Conservation (phyloP, 148 eudicot species). For the Limonium bicolor region DNA sequence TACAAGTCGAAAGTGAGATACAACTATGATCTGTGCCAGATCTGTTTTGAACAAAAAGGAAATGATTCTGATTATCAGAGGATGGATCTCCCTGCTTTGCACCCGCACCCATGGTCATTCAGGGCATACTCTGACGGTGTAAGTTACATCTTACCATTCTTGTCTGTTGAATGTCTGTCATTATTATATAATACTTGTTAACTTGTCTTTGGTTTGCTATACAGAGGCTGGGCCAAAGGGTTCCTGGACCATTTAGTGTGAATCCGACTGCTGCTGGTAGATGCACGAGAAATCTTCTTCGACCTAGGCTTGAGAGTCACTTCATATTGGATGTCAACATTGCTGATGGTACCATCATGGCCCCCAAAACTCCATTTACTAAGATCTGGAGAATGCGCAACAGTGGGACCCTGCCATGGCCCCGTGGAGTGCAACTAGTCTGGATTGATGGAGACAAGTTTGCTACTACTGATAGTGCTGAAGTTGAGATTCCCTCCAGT, state of each 20-base stretch:
- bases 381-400: constrained; percentile 86
- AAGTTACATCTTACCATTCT: constrained; percentile 10
- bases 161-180: too few relatives aligned
- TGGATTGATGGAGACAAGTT: constrained; percentile 75
- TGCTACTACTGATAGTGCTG: constrained; percentile 20
- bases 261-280: not conserved
- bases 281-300: constrained; percentile 8
- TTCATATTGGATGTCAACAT: constrained; percentile 56
- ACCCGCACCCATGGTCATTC: constrained; percentile 7
- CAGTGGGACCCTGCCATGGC: constrained; percentile 51
- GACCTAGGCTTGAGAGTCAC: constrained; percentile 45
- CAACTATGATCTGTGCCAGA: constrained; percentile 61
- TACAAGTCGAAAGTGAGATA: constrained; percentile 78
- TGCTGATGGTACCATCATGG: constrained; percentile 62
- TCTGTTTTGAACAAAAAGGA: constrained; percentile 49
- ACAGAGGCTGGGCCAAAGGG: too few relatives aligned
- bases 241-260: not conserved
- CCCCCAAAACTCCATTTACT: constrained; percentile 62
- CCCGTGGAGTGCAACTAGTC: constrained; percentile 34
- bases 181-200: too few relatives aligned
- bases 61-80: constrained; percentile 41
- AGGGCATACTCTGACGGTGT: constrained; percentile 19
- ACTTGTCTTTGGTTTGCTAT: too few relatives aligned
- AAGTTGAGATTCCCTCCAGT: constrained; percentile 32
- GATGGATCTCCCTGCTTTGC: constrained; percentile 37